Conservation (phyloP, 2,329 filamentous ascomycete species). For the Hymenoscyphus occultus region DNA sequence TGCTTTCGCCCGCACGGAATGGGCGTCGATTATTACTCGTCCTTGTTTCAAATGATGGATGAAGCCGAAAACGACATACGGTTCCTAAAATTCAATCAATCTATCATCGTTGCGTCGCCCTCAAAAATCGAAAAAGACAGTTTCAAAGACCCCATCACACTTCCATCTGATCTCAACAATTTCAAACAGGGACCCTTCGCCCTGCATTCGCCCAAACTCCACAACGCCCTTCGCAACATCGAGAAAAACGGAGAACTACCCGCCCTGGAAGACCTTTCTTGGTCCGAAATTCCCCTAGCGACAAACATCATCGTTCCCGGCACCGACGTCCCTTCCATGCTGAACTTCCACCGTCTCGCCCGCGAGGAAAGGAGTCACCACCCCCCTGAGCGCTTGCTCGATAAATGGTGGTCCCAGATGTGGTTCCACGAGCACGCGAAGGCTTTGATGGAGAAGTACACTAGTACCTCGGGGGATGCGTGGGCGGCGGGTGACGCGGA, state of each 20-base stretch:
- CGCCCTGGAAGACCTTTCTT: slow-evolving; percentile 12
- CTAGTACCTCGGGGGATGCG: slow-evolving; percentile 41
- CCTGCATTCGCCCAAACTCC: slow-evolving; percentile 7
- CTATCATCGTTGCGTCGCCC: slow-evolving; percentile 13
- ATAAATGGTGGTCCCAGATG: slow-evolving; percentile 17
- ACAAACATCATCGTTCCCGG: slow-evolving; percentile 19
- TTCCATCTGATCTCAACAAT: slow-evolving; percentile 21
- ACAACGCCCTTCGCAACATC: neutral
- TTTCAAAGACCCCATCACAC: slow-evolving; percentile 17
- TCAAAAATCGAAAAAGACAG: slow-evolving; percentile 12
- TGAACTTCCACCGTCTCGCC: slow-evolving; percentile 11
- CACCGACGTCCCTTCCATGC: slow-evolving; percentile 11
- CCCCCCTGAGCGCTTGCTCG: neutral
- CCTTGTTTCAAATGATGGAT: slow-evolving; percentile 26
- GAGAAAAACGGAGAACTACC: neutral
- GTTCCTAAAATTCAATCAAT: slow-evolving; percentile 23
- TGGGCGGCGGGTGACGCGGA: slow-evolving; percentile 41
- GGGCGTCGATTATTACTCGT: slow-evolving; percentile 26
- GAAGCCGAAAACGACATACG: slow-evolving; percentile 21
- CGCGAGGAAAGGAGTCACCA: neutral
- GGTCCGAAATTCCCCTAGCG: slow-evolving; percentile 15
- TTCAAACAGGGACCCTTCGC: slow-evolving; percentile 15
- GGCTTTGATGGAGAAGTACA: slow-evolving; percentile 47
- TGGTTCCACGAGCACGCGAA: slow-evolving; percentile 40
- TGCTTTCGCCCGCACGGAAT: slow-evolving; percentile 25